A percentile compares a stretch with the other conserved stretches of the same genome.
phyloP scores from a whole-genome alignment of 257 asterid genomes.

The Lithospermum erythrorhizon region DNA sequence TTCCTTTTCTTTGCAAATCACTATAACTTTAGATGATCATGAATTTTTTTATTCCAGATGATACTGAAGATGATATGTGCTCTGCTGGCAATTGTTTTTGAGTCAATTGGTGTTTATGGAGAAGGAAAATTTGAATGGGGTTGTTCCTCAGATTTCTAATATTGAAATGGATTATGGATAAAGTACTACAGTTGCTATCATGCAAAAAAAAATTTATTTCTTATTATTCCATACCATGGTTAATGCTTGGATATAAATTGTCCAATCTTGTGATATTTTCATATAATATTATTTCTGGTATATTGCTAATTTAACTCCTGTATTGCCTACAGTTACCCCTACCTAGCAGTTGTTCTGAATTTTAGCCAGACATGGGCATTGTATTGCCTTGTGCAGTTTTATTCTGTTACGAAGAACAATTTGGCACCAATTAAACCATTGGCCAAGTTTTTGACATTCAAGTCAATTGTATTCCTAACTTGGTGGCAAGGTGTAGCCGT shows the following conservation, averaged over 20 bases:
- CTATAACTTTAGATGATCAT: not conserved
- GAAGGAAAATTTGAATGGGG: constrained; percentile 97
- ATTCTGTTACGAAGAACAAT: constrained; percentile 75
- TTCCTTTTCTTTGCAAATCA: constrained; percentile 7
- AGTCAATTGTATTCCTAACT: constrained; percentile 94
- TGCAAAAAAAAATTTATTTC: no score
- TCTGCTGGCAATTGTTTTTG: constrained; percentile 62
- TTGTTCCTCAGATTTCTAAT: not conserved
- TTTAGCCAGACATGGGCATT: constrained; percentile 99
- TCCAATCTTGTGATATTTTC: not conserved
- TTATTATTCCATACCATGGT: not conserved
- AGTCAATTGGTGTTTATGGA: constrained; percentile 73
- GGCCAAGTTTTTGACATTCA: constrained; percentile 84
- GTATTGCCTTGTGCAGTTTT: constrained; percentile 92
- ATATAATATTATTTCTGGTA: no score
- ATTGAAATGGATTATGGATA: not conserved
- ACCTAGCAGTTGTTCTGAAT: constrained; percentile 86
- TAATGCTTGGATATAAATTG: not conserved
- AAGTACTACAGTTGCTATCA: not conserved
- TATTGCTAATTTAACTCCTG: not conserved
- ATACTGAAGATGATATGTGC: constrained; percentile 88
- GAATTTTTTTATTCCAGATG: constrained; percentile 47
- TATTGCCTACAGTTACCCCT: constrained; percentile 66
- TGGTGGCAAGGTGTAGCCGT: constrained; percentile 99
- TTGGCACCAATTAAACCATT: constrained; percentile 85